Evolutionary conservation across 345 rosid species (phyloP).

Genomic region (Eucalyptus shirleyi): DNA sequence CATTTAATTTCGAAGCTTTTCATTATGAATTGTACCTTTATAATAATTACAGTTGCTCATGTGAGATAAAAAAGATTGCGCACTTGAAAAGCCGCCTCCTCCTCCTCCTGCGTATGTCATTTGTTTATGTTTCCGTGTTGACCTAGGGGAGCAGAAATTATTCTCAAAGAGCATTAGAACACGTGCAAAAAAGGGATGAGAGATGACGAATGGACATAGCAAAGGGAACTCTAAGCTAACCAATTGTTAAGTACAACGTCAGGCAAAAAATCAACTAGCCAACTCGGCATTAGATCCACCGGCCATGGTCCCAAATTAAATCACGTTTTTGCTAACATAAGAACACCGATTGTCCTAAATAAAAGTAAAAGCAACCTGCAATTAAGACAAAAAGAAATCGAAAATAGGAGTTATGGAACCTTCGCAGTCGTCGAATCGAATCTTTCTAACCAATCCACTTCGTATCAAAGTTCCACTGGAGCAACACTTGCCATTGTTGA

Average conservation of each 20-base stretch:
- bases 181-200: background rate
- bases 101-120: background rate
- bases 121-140: background rate
- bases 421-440: background rate
- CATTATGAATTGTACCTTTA: background rate
- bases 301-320: background rate
- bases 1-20: background rate
- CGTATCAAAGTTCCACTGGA: background rate
- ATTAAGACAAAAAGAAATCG: background rate
- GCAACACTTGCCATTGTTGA: background rate
- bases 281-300: background rate
- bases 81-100: background rate
- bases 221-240: background rate
- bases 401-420: background rate
- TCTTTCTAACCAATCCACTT: background rate
- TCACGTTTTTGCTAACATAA: background rate
- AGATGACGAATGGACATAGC: background rate
- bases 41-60: background rate
- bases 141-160: background rate
- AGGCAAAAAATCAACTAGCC: background rate
- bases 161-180: background rate
- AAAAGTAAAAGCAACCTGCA: background rate
- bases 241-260: background rate
- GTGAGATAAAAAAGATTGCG: background rate
- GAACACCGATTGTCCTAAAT: background rate